Conservation (phyloP, 31 red algal species). For the Asparagopsis taxiformis region DNA sequence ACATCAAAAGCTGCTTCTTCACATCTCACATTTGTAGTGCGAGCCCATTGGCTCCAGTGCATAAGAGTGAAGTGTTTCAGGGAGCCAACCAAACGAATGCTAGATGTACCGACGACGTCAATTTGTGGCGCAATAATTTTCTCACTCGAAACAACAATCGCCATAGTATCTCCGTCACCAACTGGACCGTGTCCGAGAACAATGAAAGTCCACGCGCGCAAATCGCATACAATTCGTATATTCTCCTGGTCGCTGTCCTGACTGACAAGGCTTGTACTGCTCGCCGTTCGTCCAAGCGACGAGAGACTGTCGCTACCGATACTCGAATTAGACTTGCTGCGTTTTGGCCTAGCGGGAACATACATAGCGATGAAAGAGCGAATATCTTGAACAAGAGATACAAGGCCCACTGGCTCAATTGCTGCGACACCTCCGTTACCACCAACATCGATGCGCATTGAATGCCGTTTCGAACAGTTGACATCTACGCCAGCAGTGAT, state of each 20-base stretch:
- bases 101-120: conserved; percentile 18
- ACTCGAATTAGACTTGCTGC: conserved; percentile 4
- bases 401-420: conserved; percentile 55
- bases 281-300: conserved; percentile 16
- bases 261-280: conserved; percentile 33
- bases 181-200: conserved; percentile 44
- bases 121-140: conserved; percentile 37
- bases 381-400: conserved; percentile 31
- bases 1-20: conserved; percentile 56
- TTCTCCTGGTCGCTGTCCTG: conserved; percentile 22
- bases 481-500: conserved; percentile 45
- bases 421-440: conserved; percentile 51
- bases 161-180: conserved; percentile 56
- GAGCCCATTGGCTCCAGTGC: conserved; percentile 69
- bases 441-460: conserved; percentile 49
- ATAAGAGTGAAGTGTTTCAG: conserved; percentile 29
- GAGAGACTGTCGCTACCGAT: conserved; percentile 16
- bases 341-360: neutral
- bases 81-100: conserved; percentile 25
- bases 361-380: conserved; percentile 23
- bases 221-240: conserved; percentile 35
- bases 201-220: conserved; percentile 49
- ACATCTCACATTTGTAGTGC: conserved; percentile 53
- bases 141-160: conserved; percentile 39
- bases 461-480: conserved; percentile 56